These are phyloP conservation scores for Fraxinus paxiana DNA, from an alignment of 305 asterid species.

Conservation along the genomic window DNA sequence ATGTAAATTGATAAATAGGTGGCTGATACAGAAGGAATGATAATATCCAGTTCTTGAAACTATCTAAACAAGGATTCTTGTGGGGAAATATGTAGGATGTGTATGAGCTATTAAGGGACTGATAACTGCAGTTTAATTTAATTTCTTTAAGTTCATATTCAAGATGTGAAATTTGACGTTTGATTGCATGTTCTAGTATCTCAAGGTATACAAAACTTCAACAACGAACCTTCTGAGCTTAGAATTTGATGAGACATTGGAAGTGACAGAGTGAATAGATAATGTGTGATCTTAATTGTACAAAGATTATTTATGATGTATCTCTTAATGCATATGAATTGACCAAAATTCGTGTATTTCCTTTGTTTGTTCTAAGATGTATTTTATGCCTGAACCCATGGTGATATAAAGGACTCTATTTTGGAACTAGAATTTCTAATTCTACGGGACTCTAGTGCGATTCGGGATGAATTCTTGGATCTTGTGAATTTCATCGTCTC, in stretches of 20 bases:
- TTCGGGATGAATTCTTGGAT: background rate
- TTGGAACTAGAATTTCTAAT: background rate
- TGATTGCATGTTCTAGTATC: conserved; percentile 11
- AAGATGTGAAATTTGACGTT: conserved; percentile 2
- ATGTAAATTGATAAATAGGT: conserved; percentile 2
- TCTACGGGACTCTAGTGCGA: background rate
- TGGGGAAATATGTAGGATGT: conserved; percentile 4
- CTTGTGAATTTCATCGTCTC: conserved; percentile 13
- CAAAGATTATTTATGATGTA: background rate
- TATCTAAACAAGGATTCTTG: background rate
- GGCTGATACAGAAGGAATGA: background rate
- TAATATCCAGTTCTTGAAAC: background rate
- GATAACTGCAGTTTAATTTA: conserved; percentile 10
- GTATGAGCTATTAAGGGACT: background rate
- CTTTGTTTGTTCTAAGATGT: conserved; percentile 8
- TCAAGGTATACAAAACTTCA: background rate
- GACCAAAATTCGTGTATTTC: background rate
- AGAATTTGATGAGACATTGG: background rate
- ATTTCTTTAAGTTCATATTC: background rate
- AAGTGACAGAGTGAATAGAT: background rate
- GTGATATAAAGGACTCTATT: background rate
- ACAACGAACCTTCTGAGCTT: conserved; percentile 3
- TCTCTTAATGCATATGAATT: background rate
- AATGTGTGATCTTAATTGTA: background rate
- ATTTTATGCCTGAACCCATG: background rate